Evolutionary conservation across 805 yeast genomes (phyloP), one percentile per base, ranked within the genome.

Genomic region (Scheffersomyces ergatensis): DNA sequence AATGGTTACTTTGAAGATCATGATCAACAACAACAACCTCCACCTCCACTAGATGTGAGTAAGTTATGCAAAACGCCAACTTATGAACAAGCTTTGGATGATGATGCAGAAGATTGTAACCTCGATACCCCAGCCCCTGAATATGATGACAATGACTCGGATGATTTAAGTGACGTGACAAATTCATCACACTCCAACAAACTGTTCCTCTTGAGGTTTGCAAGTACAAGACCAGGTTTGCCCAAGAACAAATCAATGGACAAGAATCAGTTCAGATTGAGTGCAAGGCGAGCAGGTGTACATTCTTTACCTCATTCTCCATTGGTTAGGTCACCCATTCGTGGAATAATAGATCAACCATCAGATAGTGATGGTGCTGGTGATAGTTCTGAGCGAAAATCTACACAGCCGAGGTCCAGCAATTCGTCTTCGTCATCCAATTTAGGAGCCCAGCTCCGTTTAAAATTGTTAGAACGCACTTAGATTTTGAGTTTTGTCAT

Each of bases 81-180:
- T 27, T 70, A 70, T 42, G 58, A 57, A 5, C 64, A 66, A 40
- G 76, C 74, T 1, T 45, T 66, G 8, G 70, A 66, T 25, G 67
- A 63, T 12, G 69, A 67, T 35, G 67, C 60, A 11, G 65, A 58
- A 16, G 57, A 51, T 3, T 62, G 51, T 16, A 47, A 40, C 3
- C 35, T 30, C 6, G 39, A 39, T 36, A 57, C 54, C 2, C 42
- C 52, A 43, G 58, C 63, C 2, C 63, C 63, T 7, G 23, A 14
- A 5, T 37, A 37, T 25, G 15, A 19, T 17, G 40, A 37, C 8
- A 21, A 26, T 17, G 31, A 17, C 5, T 35, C 29, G n/a, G 30
- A 26, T 26, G 32, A 29, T 14, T 13, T 25, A 25, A 13, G 14
- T 25, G 14, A 25, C 5, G 8, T 25, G 5, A 25, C 11, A 7